Evolutionary conservation across 2,329 filamentous ascomycete species (phyloP).

Genomic region (Orbilia javanica): DNA sequence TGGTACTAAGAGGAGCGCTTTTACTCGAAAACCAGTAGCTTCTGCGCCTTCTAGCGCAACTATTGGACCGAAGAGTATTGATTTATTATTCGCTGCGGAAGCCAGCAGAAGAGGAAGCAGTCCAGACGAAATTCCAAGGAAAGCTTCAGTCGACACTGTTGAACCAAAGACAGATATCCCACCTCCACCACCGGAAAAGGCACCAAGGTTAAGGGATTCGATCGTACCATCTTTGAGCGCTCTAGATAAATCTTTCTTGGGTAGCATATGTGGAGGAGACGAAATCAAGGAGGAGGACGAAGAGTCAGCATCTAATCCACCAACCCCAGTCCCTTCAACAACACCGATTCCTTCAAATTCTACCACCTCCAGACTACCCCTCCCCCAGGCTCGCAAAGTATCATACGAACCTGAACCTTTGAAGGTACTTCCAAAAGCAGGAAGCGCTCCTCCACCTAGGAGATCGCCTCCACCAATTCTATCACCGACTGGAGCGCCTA

Average conservation of each 20-base stretch:
- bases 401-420: conserved; percentile 55
- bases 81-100: conserved; percentile 45
- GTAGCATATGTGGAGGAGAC: conserved; percentile 28
- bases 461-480: conserved; percentile 47
- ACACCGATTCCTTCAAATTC: conserved; percentile 48
- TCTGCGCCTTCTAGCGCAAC: conserved; percentile 31
- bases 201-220: conserved; percentile 55
- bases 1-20: conserved; percentile 37
- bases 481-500: conserved; percentile 52
- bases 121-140: conserved; percentile 17
- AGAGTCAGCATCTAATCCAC: conserved; percentile 26
- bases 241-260: conserved; percentile 50
- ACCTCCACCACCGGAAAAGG: conserved; percentile 50
- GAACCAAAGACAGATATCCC: conserved; percentile 47
- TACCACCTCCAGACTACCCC: conserved; percentile 47
- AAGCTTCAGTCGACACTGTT: conserved; percentile 8
- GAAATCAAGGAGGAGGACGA: conserved; percentile 33
- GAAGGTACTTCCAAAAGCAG: conserved; percentile 19
- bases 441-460: conserved; percentile 18
- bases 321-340: conserved; percentile 46
- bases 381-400: conserved; percentile 39
- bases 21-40: conserved; percentile 53
- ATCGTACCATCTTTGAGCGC: conserved; percentile 47
- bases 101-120: conserved; percentile 31
- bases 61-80: conserved; percentile 52